A percentile compares a stretch with the other conserved stretches of the same genome.
phyloP scores from a whole-genome alignment of 331 rosid genomes.

The Ulmus americana region DNA sequence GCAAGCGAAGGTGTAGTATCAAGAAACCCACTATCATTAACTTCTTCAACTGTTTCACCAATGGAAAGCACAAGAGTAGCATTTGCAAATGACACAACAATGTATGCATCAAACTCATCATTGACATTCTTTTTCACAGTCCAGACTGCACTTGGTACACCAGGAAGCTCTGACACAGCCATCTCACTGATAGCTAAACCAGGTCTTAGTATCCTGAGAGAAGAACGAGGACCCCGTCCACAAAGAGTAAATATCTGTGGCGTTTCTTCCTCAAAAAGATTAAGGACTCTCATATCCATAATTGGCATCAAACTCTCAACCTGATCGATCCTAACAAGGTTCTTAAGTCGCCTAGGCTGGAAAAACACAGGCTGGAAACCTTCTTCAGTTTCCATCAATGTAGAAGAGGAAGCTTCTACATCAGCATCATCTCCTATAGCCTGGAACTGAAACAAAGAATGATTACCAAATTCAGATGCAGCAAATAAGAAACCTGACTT shows the following conservation, averaged over 20 bases:
- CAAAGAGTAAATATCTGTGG: conserved; percentile 85
- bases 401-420: conserved; percentile 80
- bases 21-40: conserved; percentile 89
- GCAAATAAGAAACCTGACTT: conserved; percentile 86
- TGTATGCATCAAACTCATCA: conserved; percentile 92
- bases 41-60: conserved; percentile 98
- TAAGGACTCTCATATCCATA: conserved; percentile 84
- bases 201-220: conserved; percentile 87
- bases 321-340: conserved; percentile 90
- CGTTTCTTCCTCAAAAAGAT: conserved; percentile 92
- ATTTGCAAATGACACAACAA: conserved; percentile 85
- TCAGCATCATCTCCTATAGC: conserved; percentile 87
- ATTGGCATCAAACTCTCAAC: conserved; percentile 92
- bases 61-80: conserved; percentile 95
- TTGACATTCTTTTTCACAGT: conserved; percentile 84
- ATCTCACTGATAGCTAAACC: conserved; percentile 93
- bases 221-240: conserved; percentile 94
- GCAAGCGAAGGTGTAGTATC: conserved; percentile 92
- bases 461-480: conserved; percentile 91
- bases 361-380: conserved; percentile 90
- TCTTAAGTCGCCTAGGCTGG: conserved; percentile 75
- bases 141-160: conserved; percentile 92
- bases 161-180: conserved; percentile 99
- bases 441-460: conserved; percentile 76
- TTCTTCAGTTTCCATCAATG: conserved; percentile 77